Evolutionary conservation across 129 eudicot genomes (phyloP).

Genomic region (Chrysanthemum seticuspe): DNA sequence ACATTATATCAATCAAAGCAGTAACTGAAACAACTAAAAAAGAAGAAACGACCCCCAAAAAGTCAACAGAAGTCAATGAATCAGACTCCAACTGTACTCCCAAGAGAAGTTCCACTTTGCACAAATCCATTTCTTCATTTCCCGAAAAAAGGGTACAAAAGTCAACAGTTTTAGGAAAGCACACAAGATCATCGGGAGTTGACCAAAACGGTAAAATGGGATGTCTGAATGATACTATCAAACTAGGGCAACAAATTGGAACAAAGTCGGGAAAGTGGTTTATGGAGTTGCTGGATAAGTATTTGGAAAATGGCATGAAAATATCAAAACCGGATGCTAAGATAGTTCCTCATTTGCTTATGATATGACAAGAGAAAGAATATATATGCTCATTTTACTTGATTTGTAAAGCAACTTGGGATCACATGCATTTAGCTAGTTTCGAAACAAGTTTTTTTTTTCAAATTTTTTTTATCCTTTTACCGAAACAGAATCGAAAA

Average conservation of each 20-base stretch:
- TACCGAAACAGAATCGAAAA: no score
- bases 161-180: constrained; percentile 50
- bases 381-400: no score
- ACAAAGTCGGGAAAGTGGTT: constrained; percentile 91
- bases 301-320: constrained; percentile 62
- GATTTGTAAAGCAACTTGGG: no score
- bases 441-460: no score
- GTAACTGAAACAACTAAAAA: background rate
- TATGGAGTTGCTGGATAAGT: constrained; percentile 79
- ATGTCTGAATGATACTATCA: constrained; percentile 49
- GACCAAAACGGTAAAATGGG: constrained; percentile 32
- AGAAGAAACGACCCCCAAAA: constrained; percentile 9
- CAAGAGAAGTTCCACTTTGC: constrained; percentile 46
- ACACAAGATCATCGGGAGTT: constrained; percentile 45
- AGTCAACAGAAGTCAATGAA: background rate
- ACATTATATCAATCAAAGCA: background rate
- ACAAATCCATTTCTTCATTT: constrained; percentile 45
- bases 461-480: no score
- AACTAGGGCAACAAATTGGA: constrained; percentile 75
- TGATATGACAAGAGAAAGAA: constrained; percentile 16
- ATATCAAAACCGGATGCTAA: constrained; percentile 41
- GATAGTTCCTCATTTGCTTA: constrained; percentile 55
- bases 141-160: constrained; percentile 53
- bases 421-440: no score
- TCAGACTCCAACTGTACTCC: constrained; percentile 14